A percentile compares a stretch with the other conserved stretches of the same genome.
phyloP scores from a whole-genome alignment of 257 asterid genomes.

The Solanum medicagineum region DNA sequence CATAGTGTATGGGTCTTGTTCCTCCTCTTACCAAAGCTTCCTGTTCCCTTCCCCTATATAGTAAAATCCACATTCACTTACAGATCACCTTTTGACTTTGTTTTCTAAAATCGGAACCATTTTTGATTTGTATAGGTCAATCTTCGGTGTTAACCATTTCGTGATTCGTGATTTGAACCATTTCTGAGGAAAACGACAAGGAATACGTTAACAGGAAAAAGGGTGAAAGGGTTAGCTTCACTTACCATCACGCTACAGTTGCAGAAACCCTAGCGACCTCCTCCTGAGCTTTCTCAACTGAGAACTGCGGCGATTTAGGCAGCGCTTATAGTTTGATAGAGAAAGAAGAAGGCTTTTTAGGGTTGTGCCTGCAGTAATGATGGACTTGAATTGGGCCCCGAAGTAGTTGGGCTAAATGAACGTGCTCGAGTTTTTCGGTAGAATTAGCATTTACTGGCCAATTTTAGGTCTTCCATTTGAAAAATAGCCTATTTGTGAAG shows the following conservation, averaged over 20 bases:
- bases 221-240: not conserved
- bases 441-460: too few species aligned
- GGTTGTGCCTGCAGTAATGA: slow-evolving; percentile 8
- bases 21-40: slow-evolving; percentile 56
- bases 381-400: slow-evolving; percentile 3
- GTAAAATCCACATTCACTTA: not conserved
- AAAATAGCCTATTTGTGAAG: too few species aligned
- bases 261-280: slow-evolving; percentile 16
- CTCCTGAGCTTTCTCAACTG: not conserved
- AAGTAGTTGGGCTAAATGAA: not conserved
- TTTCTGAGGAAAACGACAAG: not conserved
- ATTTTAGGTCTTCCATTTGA: too few species aligned
- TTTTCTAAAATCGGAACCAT: not conserved
- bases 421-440: too few species aligned
- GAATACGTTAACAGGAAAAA: not conserved
- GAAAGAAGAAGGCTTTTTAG: slow-evolving; percentile 7
- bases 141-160: not conserved
- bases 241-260: slow-evolving; percentile 23
- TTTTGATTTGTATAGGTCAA: not conserved
- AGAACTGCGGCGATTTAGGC: slow-evolving; percentile 4
- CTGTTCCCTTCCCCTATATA: slow-evolving; percentile 57
- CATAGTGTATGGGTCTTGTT: slow-evolving; percentile 65
- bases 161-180: not conserved
- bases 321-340: not conserved
- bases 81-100: not conserved